Conservation (phyloP, 495 filamentous ascomycete species). For the Podospora conica region DNA sequence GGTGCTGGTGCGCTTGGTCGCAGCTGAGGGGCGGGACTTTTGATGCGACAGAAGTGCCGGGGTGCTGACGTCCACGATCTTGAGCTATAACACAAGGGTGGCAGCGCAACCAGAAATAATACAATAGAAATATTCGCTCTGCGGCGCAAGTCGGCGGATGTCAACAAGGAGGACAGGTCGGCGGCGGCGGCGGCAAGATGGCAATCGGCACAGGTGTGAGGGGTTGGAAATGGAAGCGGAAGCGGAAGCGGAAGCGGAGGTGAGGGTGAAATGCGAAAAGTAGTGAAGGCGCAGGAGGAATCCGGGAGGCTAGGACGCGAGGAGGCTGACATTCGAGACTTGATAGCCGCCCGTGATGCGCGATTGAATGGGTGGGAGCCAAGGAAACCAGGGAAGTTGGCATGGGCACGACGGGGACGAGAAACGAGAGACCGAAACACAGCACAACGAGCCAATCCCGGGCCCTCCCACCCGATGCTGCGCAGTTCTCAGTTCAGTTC, state of each 20-base stretch:
- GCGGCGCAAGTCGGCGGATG: neutral
- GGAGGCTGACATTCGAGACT: constrained; percentile 10
- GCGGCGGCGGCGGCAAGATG: neutral
- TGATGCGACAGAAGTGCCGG: neutral
- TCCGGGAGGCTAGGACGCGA: constrained; percentile 9
- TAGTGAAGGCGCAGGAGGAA: constrained; percentile 6
- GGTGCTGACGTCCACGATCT: neutral
- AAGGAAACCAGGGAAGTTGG: constrained; percentile 3
- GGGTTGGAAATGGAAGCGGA: neutral
- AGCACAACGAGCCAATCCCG: neutral
- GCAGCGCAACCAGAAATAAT: neutral
- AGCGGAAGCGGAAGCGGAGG: neutral
- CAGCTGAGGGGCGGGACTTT: neutral
- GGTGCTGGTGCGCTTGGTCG: neutral
- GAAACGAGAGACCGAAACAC: constrained; percentile 8
- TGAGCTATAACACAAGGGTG: neutral
- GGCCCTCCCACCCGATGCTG: neutral
- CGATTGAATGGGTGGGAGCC: neutral
- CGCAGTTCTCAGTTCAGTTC: too few species aligned
- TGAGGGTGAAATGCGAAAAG: neutral
- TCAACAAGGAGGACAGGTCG: neutral
- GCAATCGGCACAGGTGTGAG: constrained; percentile 1
- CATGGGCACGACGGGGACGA: constrained; percentile 7
- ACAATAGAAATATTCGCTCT: neutral
- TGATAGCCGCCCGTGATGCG: constrained; percentile 13